Conservation (phyloP, 148 eudicot genomes). For the Mesembryanthemum crystallinum region DNA sequence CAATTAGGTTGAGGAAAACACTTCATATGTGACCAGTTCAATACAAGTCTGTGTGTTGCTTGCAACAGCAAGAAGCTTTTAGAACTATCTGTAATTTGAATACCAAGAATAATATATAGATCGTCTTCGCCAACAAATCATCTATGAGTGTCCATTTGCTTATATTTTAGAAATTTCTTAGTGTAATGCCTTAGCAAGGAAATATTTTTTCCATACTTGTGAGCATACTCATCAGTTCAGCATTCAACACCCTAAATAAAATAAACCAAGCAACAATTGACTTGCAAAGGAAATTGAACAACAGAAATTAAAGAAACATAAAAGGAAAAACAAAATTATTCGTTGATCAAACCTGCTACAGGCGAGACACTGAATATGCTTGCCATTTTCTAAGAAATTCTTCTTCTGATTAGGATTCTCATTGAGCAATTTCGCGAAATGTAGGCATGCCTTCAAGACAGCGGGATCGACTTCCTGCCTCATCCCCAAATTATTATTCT, state of each 20-base stretch:
- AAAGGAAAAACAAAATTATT: background rate
- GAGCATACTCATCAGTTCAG: no score
- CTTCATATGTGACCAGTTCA: background rate
- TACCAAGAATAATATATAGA: no score
- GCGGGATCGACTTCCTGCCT: slow-evolving; percentile 56
- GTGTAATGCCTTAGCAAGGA: no score
- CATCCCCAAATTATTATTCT: slow-evolving; percentile 30
- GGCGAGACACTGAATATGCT: slow-evolving; percentile 65
- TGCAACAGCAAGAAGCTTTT: no score
- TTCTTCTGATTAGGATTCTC: slow-evolving; percentile 55
- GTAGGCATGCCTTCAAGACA: slow-evolving; percentile 62
- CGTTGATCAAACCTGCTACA: slow-evolving; percentile 65
- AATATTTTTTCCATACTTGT: no score
- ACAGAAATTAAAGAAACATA: background rate
- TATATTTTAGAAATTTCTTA: no score
- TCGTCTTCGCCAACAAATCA: background rate
- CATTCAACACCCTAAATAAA: no score
- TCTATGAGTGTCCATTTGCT: no score
- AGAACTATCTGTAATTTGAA: no score
- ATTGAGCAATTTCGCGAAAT: slow-evolving; percentile 55
- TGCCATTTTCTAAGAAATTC: slow-evolving; percentile 75
- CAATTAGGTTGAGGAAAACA: no score
- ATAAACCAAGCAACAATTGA: background rate
- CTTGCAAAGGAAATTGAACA: background rate
- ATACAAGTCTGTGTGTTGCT: background rate